Evolutionary conservation across 1,139 yeast genomes (phyloP).

Genomic region (Kazachstania sp.): DNA sequence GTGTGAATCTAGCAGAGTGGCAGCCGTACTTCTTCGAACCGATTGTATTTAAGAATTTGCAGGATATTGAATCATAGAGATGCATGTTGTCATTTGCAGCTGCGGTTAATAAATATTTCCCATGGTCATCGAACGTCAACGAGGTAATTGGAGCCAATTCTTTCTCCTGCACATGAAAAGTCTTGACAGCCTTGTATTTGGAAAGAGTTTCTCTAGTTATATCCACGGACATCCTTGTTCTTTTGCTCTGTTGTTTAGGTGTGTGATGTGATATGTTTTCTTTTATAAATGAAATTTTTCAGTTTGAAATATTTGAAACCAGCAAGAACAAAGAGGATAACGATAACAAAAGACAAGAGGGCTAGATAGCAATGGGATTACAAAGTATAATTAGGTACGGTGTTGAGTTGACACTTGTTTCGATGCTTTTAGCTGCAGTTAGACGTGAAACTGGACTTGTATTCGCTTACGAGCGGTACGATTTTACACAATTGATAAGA

Average conservation of each 20-base stretch:
- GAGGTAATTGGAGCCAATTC: slow-evolving; percentile 62
- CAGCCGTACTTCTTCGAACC: slow-evolving; percentile 90
- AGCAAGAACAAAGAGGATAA: neutral
- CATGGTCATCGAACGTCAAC: slow-evolving; percentile 77
- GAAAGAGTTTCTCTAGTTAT: slow-evolving; percentile 39
- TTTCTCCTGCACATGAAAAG: slow-evolving; percentile 42
- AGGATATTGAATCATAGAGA: slow-evolving; percentile 64
- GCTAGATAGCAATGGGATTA: slow-evolving; percentile 5
- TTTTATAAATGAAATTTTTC: neutral
- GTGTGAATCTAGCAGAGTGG: slow-evolving; percentile 78
- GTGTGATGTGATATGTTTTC: neutral
- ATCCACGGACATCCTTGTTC: slow-evolving; percentile 18
- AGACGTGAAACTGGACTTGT: slow-evolving; percentile 52
- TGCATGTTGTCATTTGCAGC: slow-evolving; percentile 80
- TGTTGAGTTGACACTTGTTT: slow-evolving; percentile 49
- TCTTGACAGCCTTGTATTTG: slow-evolving; percentile 48
- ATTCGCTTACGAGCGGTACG: slow-evolving; percentile 37
- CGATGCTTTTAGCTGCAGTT: slow-evolving; percentile 57
- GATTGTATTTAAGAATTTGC: slow-evolving; percentile 55
- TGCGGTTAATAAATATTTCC: slow-evolving; percentile 68
- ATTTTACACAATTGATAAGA: slow-evolving; percentile 45
- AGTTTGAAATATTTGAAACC: neutral
- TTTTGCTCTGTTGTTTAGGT: neutral
- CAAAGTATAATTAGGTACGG: slow-evolving; percentile 28
- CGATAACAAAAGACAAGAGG: neutral